Percentiles rank a stretch among this genome's conserved stretches.
These are phyloP conservation scores for Pythium oligandrum DNA, from an alignment of 352 stramenopile genomes.

Conservation along the genomic window DNA sequence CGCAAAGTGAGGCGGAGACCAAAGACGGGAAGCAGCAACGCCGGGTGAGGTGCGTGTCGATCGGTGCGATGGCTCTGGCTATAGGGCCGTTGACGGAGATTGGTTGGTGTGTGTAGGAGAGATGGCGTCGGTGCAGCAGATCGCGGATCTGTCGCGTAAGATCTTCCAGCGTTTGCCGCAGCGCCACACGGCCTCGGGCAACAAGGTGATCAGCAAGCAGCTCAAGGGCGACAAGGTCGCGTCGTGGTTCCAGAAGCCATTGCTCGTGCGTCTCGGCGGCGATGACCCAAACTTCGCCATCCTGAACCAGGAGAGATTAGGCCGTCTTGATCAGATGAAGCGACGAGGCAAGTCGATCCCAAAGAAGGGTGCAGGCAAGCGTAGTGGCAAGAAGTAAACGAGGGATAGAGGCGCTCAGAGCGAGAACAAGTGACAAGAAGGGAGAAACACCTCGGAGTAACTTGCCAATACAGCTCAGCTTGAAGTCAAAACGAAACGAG, in stretches of 20 bases:
- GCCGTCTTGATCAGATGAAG: constrained; percentile 83
- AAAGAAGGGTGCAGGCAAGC: constrained; percentile 87
- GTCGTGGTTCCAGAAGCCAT: constrained; percentile 85
- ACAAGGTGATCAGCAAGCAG: constrained; percentile 89
- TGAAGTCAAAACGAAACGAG: neutral
- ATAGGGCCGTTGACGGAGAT: no score
- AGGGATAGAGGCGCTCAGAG: neutral
- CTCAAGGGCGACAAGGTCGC: constrained; percentile 83
- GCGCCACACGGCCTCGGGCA: constrained; percentile 73
- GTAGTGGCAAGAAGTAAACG: constrained; percentile 54
- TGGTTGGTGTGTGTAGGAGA: neutral
- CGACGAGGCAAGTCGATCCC: constrained; percentile 79
- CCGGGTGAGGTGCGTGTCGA: no score
- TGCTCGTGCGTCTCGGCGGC: constrained; percentile 63
- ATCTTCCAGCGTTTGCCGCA: constrained; percentile 87
- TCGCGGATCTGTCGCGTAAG: constrained; percentile 80
- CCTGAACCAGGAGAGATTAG: constrained; percentile 69
- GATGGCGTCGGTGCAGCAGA: constrained; percentile 33
- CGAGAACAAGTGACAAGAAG: neutral
- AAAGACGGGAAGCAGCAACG: no score
- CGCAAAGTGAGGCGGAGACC: constrained; percentile 1
- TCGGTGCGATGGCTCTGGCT: no score
- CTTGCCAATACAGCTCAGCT: neutral
- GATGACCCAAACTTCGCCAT: constrained; percentile 86
- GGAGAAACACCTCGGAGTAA: neutral